Base-by-base conservation (phyloP, 352 stramenopile genomes). In the Phytopythium kandeliae region DNA sequence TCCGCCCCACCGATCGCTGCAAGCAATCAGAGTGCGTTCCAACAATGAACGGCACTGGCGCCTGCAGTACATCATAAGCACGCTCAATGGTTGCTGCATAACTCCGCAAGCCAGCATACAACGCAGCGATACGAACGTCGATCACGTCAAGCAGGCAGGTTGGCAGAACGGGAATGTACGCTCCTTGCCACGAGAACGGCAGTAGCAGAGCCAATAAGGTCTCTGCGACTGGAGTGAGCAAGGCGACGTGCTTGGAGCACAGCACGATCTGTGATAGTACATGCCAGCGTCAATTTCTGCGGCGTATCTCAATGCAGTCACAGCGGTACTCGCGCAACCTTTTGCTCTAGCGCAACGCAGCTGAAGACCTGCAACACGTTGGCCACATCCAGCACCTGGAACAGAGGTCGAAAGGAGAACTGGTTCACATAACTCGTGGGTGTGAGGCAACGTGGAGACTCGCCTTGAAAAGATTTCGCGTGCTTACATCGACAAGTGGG, bases 21-120 rank as follows among this genome's bases (percentile, higher is more conserved):
- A 95, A 61, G 50, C 72, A 92, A 47, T 92, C 75, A 1, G 81
- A 81, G 54, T 97, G 78, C 11, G 97, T 75, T 3, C 96, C 95
- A 24, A 98, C 79, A 0, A 98, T 52, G 57, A 98, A 98, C 3
- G 96, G 95, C 33, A 98, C 91, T 4, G 96, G 96, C 17, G 96
- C 83, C 78, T 92, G 47, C 5, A 40, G 9, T 35, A 30, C 15
- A 40, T 2, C 21, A 15, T n/a, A 15, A 9, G 22, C 16, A 38
- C 19, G 16, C 28, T 50, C 24, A 30, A 12, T 43, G 11, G 5
- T n/a, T 13, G 4, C 12, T 45, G 9, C 38, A 24, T n/a, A 26
- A 37, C 43, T 30, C 22, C 6, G 22, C 11, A 1, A n/a, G 5
- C 10, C 22, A 3, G 21, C 13, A 37, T 11, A 54, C 11, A 43